These are phyloP conservation scores for Simplicillium aogashimaense DNA, from an alignment of 2,329 filamentous ascomycete species.

Conservation along the genomic window DNA sequence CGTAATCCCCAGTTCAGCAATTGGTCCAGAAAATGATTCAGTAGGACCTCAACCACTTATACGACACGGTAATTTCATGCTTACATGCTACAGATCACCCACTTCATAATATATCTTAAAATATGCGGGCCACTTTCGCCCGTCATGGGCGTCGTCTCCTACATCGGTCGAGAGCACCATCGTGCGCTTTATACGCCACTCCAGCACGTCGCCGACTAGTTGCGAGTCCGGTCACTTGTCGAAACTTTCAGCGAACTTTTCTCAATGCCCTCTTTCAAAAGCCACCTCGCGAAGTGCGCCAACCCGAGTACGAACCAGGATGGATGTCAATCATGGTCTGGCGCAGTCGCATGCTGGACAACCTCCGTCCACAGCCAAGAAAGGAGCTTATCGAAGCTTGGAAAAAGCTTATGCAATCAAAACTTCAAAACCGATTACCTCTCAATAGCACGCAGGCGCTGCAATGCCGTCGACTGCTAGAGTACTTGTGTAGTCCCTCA, in stretches of 20 bases:
- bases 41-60: no score
- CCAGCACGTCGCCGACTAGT: conserved; percentile 15
- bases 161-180: conserved; percentile 20
- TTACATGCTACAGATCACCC: conserved; percentile 5
- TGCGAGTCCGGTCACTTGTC: conserved; percentile 12
- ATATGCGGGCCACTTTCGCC: conserved; percentile 34
- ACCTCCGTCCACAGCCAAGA: conserved; percentile 52
- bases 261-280: conserved; percentile 51
- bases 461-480: conserved; percentile 44
- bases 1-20: no score
- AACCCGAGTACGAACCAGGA: conserved; percentile 58
- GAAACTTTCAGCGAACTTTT: conserved; percentile 33
- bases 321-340: conserved; percentile 63
- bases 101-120: no score
- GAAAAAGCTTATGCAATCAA: conserved; percentile 49
- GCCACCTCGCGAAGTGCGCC: conserved; percentile 47
- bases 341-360: conserved; percentile 50
- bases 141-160: conserved; percentile 32
- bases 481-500: conserved; percentile 37
- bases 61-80: no score
- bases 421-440: conserved; percentile 34
- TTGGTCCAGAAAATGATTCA: no score
- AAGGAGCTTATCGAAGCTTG: conserved; percentile 58
- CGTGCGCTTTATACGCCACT: conserved; percentile 21
- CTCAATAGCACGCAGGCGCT: conserved; percentile 59